phyloP scores from a whole-genome alignment of 164 flowering plant genomes.

The Berberis vulgaris region DNA sequence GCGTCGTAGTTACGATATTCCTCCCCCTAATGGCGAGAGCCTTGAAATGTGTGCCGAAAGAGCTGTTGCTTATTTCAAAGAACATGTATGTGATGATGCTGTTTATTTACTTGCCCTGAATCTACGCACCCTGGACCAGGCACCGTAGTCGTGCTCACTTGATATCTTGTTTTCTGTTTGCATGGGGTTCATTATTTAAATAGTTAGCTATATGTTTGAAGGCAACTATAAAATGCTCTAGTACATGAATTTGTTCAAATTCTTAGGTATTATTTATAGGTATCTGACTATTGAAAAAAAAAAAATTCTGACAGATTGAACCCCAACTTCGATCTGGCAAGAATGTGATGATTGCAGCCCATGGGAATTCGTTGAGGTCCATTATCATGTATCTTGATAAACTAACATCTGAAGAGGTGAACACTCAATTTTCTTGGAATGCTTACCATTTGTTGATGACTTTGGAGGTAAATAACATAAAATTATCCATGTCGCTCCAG shows the following conservation, averaged over 20 bases:
- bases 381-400: conserved; percentile 98
- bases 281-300: conserved; percentile 13
- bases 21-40: conserved; percentile 99
- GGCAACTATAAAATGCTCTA: background rate
- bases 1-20: conserved; percentile 93
- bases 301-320: conserved; percentile 58
- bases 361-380: conserved; percentile 94
- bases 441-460: background rate
- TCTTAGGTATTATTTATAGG: background rate
- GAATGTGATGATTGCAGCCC: conserved; percentile 96
- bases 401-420: conserved; percentile 91
- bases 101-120: background rate
- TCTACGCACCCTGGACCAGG: background rate
- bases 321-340: conserved; percentile 73
- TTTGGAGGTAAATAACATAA: conserved; percentile 2
- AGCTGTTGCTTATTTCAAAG: conserved; percentile 95
- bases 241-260: background rate
- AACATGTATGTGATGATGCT: conserved; percentile 53
- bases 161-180: background rate
- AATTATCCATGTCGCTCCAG: conserved; percentile 24
- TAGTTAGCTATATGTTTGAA: too few species aligned
- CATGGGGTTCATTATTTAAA: background rate
- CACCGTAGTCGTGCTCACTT: background rate
- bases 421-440: background rate
- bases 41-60: conserved; percentile 98